Base-by-base conservation (phyloP, 2,329 filamentous ascomycete genomes). In the Sodiomyces alkalinus region DNA sequence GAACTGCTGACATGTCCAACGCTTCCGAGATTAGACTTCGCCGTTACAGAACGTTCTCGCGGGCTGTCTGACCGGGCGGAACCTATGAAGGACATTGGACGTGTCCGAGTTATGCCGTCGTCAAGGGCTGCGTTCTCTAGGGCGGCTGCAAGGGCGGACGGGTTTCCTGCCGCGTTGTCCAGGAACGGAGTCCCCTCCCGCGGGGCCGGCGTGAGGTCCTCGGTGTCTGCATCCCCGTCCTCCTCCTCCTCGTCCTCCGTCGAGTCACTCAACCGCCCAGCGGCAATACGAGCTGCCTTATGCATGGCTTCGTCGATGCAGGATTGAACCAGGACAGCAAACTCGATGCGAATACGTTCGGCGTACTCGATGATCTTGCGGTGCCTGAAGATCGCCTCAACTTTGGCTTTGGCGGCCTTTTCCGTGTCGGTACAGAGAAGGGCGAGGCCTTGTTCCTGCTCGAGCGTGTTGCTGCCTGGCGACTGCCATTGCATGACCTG, bases 401-500 rank as follows among this genome's bases (percentile, higher is more conserved):
- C 81, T 49, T 98, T 98, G 24, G 79, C 70, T 44, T 75, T 81
- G 16, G 86, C 80, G 21, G 83, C 69, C 43, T 69, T 75, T 48
- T 90, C 83, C 0, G 86, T 96, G 46, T 98, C 90, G 10, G 80
- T 69, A 47, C 85, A 93, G n/a, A 98, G 59, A 16, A 85, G 53
- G 20, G 83, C 78, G 15, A 98, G 60, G 0, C 90, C 90, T 45
- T 92, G 81, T 47, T 96, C 87, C 48, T 94, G 85, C 37, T 98
- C 90, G 11, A 93, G 56, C 0, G 85, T 90, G 44, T 87, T 87
- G 27, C 78, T 80, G 42, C 82, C 86, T 1, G 90, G 90, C 5
- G 87, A 93, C 45, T 93, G 85, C 90, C 92, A 98, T 48, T 94
- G 85, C 40, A 92, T 52, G 5, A 98, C 86, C 51, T 98, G 90